Evolutionary conservation across 495 filamentous ascomycete genomes (phyloP).

Genomic region (Penicillium argentinense): DNA sequence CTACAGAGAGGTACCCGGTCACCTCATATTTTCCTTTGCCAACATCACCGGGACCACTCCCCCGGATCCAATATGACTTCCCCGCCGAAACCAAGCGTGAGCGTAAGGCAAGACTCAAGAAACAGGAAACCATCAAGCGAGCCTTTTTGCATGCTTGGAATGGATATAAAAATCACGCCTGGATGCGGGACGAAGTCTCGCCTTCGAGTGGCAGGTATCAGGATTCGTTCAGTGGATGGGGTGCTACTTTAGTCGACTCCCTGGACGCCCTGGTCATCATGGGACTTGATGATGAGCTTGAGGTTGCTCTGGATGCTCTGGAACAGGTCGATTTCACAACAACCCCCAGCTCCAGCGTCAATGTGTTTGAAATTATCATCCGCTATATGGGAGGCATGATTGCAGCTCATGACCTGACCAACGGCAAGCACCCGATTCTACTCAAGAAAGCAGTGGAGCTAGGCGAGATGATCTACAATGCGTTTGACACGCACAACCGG

Average conservation of each 20-base stretch:
- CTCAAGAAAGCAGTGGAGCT: slow-evolving; percentile 85
- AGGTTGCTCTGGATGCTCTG: slow-evolving; percentile 55
- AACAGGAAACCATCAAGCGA: slow-evolving; percentile 60
- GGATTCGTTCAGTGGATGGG: slow-evolving; percentile 63
- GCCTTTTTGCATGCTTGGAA: slow-evolving; percentile 73
- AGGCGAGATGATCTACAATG: slow-evolving; percentile 81
- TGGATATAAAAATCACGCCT: slow-evolving; percentile 74
- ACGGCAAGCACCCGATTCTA: slow-evolving; percentile 63
- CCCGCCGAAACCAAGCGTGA: slow-evolving; percentile 38
- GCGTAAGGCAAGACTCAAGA: slow-evolving; percentile 39
- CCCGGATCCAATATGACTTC: slow-evolving; percentile 55
- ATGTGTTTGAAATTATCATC: slow-evolving; percentile 87
- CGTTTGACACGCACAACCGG: slow-evolving; percentile 93
- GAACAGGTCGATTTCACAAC: slow-evolving; percentile 56
- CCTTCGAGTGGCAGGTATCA: slow-evolving; percentile 58
- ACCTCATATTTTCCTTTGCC: slow-evolving; percentile 49
- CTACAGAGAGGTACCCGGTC: slow-evolving; percentile 50
- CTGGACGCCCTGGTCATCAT: slow-evolving; percentile 66
- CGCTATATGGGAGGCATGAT: slow-evolving; percentile 83
- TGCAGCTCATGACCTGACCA: slow-evolving; percentile 77
- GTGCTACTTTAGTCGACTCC: slow-evolving; percentile 58
- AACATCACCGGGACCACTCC: slow-evolving; percentile 42
- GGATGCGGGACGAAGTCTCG: slow-evolving; percentile 74
- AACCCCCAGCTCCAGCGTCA: slow-evolving; percentile 54
- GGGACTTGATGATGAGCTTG: slow-evolving; percentile 59